These are phyloP conservation scores for Hysterium pulicare DNA, from an alignment of 2,329 filamentous ascomycete species.

Conservation along the genomic window DNA sequence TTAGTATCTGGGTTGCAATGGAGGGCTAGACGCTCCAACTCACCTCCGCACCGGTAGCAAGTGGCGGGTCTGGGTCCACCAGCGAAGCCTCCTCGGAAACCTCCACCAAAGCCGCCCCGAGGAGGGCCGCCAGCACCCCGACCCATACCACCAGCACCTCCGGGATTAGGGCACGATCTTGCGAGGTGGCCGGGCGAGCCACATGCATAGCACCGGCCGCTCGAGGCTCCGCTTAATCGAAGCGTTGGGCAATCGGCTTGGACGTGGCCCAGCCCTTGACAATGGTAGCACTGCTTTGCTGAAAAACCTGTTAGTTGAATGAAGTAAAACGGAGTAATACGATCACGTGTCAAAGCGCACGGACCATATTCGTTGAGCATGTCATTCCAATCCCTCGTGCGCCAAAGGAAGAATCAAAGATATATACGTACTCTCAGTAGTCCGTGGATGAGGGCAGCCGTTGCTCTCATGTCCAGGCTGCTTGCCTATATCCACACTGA, in stretches of 20 bases:
- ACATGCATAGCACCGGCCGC: constrained; percentile 95
- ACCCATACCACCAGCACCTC: constrained; percentile 63
- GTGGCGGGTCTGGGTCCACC: constrained; percentile 64
- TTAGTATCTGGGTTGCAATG: too few species aligned
- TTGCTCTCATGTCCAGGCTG: constrained; percentile 96
- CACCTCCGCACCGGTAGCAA: constrained; percentile 69
- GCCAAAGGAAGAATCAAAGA: too few species aligned
- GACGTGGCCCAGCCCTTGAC: constrained; percentile 95
- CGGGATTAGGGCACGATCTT: constrained; percentile 79
- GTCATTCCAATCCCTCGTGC: too few species aligned
- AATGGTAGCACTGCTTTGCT: constrained; percentile 99
- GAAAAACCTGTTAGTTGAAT: constrained; percentile 5
- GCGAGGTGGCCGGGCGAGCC: constrained; percentile 90
- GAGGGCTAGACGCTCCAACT: too few species aligned
- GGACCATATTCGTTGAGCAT: too few species aligned
- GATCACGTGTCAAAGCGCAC: too few species aligned
- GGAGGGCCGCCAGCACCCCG: constrained; percentile 62
- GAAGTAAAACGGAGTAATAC: too few species aligned
- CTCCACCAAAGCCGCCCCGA: constrained; percentile 67
- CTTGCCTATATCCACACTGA: constrained; percentile 56
- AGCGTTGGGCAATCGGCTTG: constrained; percentile 98
- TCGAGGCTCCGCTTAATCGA: constrained; percentile 76
- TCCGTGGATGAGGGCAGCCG: constrained; percentile 92
- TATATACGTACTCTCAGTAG: constrained; percentile 77
- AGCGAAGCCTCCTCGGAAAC: constrained; percentile 70